Conservation (phyloP, 768 basidiomycete species). For the Lactarius quietus region DNA sequence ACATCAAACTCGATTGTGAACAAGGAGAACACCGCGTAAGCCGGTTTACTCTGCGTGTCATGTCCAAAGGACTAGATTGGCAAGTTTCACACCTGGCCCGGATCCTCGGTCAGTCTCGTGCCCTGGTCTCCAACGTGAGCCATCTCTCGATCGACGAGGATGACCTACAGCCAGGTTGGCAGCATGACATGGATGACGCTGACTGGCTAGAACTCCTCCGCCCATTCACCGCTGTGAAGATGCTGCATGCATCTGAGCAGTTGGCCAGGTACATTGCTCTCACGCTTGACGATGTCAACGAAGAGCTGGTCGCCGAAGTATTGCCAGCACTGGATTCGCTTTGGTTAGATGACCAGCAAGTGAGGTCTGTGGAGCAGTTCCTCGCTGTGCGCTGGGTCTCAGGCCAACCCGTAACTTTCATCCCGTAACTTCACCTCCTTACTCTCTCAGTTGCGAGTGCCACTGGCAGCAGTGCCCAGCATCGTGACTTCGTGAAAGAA, state of each 20-base stretch:
- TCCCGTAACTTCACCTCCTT: no score
- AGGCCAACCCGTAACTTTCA: neutral
- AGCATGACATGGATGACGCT: neutral
- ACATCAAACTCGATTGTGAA: neutral
- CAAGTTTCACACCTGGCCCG: slow-evolving; percentile 5
- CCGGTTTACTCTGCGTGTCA: neutral
- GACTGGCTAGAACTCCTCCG: slow-evolving; percentile 5
- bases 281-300: neutral
- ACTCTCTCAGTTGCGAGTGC: no score
- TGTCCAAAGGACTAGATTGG: neutral
- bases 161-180: neutral
- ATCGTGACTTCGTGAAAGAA: no score
- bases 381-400: neutral
- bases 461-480: no score
- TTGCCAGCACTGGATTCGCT: neutral
- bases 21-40: neutral
- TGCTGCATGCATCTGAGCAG: neutral
- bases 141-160: slow-evolving; percentile 3
- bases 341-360: neutral
- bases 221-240: neutral
- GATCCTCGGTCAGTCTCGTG: neutral
- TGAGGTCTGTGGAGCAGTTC: neutral
- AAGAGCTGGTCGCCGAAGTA: neutral
- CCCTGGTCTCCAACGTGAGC: neutral
- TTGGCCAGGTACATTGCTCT: slow-evolving; percentile 1